A percentile compares a stretch with the other conserved stretches of the same genome.
phyloP scores from a whole-genome alignment of 352 stramenopile genomes.

The Phytopythium chamaehyphon region DNA sequence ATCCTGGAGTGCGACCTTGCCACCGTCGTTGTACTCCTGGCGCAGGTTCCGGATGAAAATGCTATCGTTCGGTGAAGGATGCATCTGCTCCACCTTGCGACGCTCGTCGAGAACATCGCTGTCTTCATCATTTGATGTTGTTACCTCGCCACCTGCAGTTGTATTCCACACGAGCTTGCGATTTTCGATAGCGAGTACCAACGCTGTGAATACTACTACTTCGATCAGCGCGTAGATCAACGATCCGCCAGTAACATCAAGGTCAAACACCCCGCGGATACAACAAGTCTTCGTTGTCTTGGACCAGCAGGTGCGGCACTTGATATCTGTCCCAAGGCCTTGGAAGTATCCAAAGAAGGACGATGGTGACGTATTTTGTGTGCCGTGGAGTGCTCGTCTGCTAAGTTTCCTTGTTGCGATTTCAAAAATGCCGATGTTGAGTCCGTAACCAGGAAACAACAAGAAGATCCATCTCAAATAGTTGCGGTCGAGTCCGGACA shows the following conservation, averaged over 20 bases:
- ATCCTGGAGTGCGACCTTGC: conserved; percentile 55
- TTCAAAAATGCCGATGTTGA: conserved; percentile 70
- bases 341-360: conserved; percentile 58
- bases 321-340: conserved; percentile 32
- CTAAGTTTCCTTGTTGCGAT: conserved; percentile 67
- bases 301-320: conserved; percentile 53
- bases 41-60: conserved; percentile 48
- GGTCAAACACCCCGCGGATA: conserved; percentile 43
- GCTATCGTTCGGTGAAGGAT: conserved; percentile 14
- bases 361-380: conserved; percentile 17
- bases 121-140: conserved; percentile 23
- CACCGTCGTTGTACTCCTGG: conserved; percentile 30
- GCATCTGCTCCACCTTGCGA: conserved; percentile 20
- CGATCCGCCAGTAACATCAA: conserved; percentile 47
- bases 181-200: conserved; percentile 45
- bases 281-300: conserved; percentile 30
- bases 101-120: conserved; percentile 45
- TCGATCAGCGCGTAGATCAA: conserved; percentile 47
- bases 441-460: conserved; percentile 58
- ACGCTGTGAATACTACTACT: conserved; percentile 37
- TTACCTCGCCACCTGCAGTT: conserved; percentile 1
- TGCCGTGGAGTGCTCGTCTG: conserved; percentile 37
- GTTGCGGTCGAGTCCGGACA: conserved; percentile 60
- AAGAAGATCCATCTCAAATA: conserved; percentile 74
- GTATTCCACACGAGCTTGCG: conserved; percentile 20